Evolutionary conservation across 2,329 filamentous ascomycete species (phyloP), one percentile per base, ranked within the genome.

Genomic region (Verticillium isaacii): DNA sequence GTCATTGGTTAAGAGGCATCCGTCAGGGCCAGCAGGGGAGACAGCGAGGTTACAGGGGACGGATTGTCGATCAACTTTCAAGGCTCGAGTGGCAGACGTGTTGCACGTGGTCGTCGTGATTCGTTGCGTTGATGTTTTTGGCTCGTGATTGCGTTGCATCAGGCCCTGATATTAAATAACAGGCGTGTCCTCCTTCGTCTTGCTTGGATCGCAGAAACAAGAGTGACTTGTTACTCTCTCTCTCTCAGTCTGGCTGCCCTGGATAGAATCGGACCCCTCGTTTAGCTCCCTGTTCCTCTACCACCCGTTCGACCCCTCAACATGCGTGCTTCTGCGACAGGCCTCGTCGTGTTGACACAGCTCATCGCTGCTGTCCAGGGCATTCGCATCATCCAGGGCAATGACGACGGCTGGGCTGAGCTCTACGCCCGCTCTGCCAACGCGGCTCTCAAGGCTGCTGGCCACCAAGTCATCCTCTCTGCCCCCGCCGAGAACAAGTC

Each of bases 391-490:
- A 70, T 91, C 60, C 85, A 88, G 61, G 82, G 83, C 66, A 91
- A 91, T 72, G 89, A 91, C 66, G 89, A 91, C 70, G 89, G 89
- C 37, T 91, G 89, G 89, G 87, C 88, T 5, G 89, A 90, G 75
- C 81, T 81, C 50, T 89, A 91, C 68, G 75, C 88, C 58, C 83
- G 89, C 17, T 79, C 80, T 0, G 76, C 90, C 59, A 84, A 88
- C 73, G 73, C 84, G 59, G 77, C 80, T 14, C 74, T 91, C 50
- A 80, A 74, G 11, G 73, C 73, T 1, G 80, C 83, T 2, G 85
- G 85, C 0, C 83, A 90, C 67, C 77, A 85, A 11, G 85, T 86
- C 9, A 78, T 91, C 11, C 77, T 92, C 6, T 89, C 87, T 0
- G 85, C 79, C 0, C 89, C 89, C 0, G 88, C 89, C 0, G 82